These are phyloP conservation scores for Ramichloridium luteum DNA, from an alignment of 2,329 filamentous ascomycete species.

Conservation along the genomic window DNA sequence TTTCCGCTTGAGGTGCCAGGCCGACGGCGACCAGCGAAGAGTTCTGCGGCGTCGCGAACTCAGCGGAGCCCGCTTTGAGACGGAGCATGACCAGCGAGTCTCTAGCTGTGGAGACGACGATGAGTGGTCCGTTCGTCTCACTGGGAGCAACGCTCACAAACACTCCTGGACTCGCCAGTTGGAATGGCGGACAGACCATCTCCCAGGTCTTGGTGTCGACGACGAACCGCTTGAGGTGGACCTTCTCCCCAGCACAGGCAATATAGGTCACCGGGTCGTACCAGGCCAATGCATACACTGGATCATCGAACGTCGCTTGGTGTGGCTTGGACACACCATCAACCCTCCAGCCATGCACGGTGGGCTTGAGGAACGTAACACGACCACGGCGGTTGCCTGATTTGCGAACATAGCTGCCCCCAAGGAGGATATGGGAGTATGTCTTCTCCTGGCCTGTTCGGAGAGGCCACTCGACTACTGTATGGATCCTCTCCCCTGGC, in stretches of 20 bases:
- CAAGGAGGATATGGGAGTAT: conserved; percentile 52
- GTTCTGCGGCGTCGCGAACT: conserved; percentile 16
- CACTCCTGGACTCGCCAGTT: conserved; percentile 29
- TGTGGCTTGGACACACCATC: conserved; percentile 33
- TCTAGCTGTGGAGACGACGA: conserved; percentile 43
- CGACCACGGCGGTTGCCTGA: conserved; percentile 30
- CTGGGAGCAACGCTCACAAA: conserved; percentile 33
- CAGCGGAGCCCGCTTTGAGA: conserved; percentile 27
- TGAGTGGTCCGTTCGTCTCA: conserved; percentile 23
- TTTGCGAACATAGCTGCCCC: conserved; percentile 33
- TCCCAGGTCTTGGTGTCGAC: conserved; percentile 18
- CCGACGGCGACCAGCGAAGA: conserved; percentile 16
- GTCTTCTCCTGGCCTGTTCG: conserved; percentile 37
- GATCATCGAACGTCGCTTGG: conserved; percentile 36
- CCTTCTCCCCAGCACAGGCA: conserved; percentile 31
- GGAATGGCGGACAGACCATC: conserved; percentile 21
- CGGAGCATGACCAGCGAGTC: conserved; percentile 42
- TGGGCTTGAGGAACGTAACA: conserved; percentile 29
- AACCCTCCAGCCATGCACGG: conserved; percentile 34
- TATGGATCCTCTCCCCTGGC: conserved; percentile 45
- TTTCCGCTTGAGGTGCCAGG: conserved; percentile 14
- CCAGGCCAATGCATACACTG: conserved; percentile 46
- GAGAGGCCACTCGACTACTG: conserved; percentile 49
- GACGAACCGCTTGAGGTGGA: conserved; percentile 32
- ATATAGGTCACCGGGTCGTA: conserved; percentile 46